Percentiles rank a stretch among this genome's conserved stretches.
Conservation (phyloP, 2,329 filamentous ascomycete genomes). For the Fusarium agapanthi region DNA sequence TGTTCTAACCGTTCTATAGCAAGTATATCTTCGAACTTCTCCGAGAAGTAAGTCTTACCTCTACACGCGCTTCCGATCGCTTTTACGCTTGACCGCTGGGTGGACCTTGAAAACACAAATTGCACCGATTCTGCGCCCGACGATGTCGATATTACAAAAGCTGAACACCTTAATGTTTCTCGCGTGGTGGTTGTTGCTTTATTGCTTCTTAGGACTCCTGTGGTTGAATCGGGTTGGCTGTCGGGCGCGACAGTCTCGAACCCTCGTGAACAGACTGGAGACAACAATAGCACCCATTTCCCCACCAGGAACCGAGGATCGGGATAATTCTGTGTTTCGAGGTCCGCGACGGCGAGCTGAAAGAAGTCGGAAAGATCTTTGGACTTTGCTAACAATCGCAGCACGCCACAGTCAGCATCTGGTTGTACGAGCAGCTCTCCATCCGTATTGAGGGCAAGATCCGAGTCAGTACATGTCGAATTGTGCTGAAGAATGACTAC, state of each 20-base stretch:
- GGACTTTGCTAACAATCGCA: slow-evolving; percentile 49
- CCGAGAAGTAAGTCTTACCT: slow-evolving; percentile 58
- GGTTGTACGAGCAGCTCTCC: slow-evolving; percentile 95
- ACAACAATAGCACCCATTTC: neutral
- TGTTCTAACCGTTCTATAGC: slow-evolving; percentile 45
- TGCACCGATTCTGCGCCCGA: neutral
- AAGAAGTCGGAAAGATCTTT: neutral
- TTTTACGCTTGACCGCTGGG: slow-evolving; percentile 18
- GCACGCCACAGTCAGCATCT: slow-evolving; percentile 88
- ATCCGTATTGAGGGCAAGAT: slow-evolving; percentile 98
- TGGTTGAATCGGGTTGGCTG: neutral
- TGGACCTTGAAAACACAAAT: slow-evolving; percentile 26
- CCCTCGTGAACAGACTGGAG: neutral
- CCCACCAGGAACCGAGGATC: neutral
- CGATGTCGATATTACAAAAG: neutral
- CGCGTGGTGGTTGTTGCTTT: neutral
- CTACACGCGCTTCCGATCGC: neutral
- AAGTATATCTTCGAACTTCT: slow-evolving; percentile 77
- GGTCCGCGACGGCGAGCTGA: neutral
- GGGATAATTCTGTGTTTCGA: neutral
- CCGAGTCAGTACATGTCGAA: slow-evolving; percentile 67
- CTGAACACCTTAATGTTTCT: neutral
- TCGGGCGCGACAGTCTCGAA: neutral
- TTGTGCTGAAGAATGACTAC: neutral
- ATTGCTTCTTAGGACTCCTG: neutral